Base-by-base conservation (phyloP, 2,329 filamentous ascomycete species). In the Ceratocystis cubensis region DNA sequence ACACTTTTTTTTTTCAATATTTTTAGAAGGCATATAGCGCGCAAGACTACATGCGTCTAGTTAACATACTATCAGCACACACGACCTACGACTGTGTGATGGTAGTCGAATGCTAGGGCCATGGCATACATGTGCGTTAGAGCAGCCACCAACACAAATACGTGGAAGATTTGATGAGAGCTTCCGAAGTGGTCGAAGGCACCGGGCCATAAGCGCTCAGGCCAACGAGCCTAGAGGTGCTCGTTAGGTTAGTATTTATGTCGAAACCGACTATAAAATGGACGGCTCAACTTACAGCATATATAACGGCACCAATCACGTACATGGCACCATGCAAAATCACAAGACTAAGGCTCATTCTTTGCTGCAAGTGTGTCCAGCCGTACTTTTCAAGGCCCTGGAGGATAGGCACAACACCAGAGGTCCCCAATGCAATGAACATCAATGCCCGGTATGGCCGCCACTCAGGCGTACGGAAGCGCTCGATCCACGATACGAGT, bases 101-200 rank as follows among this genome's bases (percentile, higher is more conserved):
- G 86, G 73, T 89, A 87, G 75, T 96, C 89, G 76, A 96, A 96
- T 3, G 92, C 92, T 75, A 85, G 88, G 37, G 89, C 74, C 76
- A 97, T 81, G 62, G 89, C 92, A 64, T 85, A 86, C 68, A 97
- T 78, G 78, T 99, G 94, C 28, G 88, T 83, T 1, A 83, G 82
- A 0, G 91, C 93, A 0, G 94, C 94, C 69, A 91, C 75, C 17
- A 97, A 79, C 33, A 99, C 92, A 70, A 94, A 82, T 48, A 96
- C 79, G 77, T 99, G 94, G 75, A 99, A 99, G 70, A 99, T 88
- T 77, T 99, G 94, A 76, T 99, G 94, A 22, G 91, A 96, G 73
- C 87, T 91, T 46, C 94, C 93, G 83, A 89, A 89, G 64, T 96
- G 89, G 76, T 99, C 94, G 73, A 93, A 96, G 6, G 75, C 79